Evolutionary conservation across 1,139 yeast species (phyloP), one percentile per base, ranked within the genome.

Genomic region (Suhomyces ambrosiae): DNA sequence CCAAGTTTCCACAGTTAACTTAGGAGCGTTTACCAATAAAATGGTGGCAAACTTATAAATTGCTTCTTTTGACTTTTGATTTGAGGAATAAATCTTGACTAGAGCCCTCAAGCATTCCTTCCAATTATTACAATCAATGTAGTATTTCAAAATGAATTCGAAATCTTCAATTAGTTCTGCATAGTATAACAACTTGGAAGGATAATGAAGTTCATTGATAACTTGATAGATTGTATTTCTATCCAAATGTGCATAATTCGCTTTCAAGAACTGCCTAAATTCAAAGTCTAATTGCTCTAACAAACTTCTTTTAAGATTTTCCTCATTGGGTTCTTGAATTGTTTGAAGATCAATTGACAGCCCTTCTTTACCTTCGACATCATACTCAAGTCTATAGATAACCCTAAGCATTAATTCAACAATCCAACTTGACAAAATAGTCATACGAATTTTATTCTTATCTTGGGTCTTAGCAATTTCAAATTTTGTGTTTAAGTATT

Each of bases 401-500:
- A 51, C 44, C 32, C 72, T 46, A 6, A 68, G 50, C 52, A 63
- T 54, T 9, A 86, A 60, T 62, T 89, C 94, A 5, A 87, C 74
- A 26, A 90, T 78, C 96, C 97, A 90, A 41, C 85, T 78, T 0
- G 90, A 79, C n/a, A 90, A 58, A 40, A 88, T 71, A 0, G 75
- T 67, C 24, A 75, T 62, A 51, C 84, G 85, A 54, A 86, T 75
- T 29, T 65, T 61, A 40, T 63, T 65, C 12, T 56, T 61, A 25
- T 61, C 73, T 45, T 40, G 52, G 32, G 42, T 66, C 58, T 42
- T 69, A 51, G 48, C 75, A 43, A 47, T 48, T 37, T 30, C 58
- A 34, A 86, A 69, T 48, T 86, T 84, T 1, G 72, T 63, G 3
- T 63, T 49, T 15, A 90, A 65, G 49, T 85, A 87, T 33, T 69